Conservation (phyloP, 2,329 filamentous ascomycete genomes). For the Penicillium griseofulvum region DNA sequence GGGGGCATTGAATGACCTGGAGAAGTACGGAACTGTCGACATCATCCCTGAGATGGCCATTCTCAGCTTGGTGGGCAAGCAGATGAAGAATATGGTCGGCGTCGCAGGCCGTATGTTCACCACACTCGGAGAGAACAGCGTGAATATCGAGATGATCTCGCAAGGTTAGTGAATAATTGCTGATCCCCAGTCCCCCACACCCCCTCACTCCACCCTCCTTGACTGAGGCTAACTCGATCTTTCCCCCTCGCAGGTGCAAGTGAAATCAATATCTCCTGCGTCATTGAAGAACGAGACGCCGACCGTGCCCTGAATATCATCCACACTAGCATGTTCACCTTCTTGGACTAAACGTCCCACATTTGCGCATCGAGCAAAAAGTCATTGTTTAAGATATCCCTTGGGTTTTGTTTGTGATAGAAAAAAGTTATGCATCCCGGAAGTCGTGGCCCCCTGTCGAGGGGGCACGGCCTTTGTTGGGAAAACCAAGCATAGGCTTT, state of each 20-base stretch:
- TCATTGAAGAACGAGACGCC: slow-evolving; percentile 87
- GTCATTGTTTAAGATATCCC: slow-evolving; percentile 28
- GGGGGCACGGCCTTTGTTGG: background rate
- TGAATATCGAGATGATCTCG: slow-evolving; percentile 99
- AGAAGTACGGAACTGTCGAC: slow-evolving; percentile 83
- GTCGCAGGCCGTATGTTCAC: slow-evolving; percentile 94
- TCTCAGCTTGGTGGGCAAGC: slow-evolving; percentile 85
- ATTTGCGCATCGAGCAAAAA: slow-evolving; percentile 8
- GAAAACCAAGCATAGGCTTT: slow-evolving; percentile 10
- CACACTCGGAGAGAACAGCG: slow-evolving; percentile 84
- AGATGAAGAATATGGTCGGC: slow-evolving; percentile 97
- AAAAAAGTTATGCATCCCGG: slow-evolving; percentile 21
- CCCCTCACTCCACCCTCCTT: slow-evolving; percentile 3
- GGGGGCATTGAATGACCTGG: slow-evolving; percentile 67
- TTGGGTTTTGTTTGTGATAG: slow-evolving; percentile 14
- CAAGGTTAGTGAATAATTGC: slow-evolving; percentile 64
- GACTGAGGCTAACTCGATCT: slow-evolving; percentile 16
- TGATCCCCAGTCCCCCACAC: slow-evolving; percentile 6
- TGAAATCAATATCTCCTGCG: slow-evolving; percentile 98
- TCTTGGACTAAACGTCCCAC: slow-evolving; percentile 63
- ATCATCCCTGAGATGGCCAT: slow-evolving; percentile 92
- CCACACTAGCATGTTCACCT: slow-evolving; percentile 95
- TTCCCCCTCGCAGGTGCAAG: slow-evolving; percentile 67
- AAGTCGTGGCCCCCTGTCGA: background rate
- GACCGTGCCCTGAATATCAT: slow-evolving; percentile 93